phyloP scores from a whole-genome alignment of 2,329 filamentous ascomycete species.

The Thielaviopsis populi region DNA sequence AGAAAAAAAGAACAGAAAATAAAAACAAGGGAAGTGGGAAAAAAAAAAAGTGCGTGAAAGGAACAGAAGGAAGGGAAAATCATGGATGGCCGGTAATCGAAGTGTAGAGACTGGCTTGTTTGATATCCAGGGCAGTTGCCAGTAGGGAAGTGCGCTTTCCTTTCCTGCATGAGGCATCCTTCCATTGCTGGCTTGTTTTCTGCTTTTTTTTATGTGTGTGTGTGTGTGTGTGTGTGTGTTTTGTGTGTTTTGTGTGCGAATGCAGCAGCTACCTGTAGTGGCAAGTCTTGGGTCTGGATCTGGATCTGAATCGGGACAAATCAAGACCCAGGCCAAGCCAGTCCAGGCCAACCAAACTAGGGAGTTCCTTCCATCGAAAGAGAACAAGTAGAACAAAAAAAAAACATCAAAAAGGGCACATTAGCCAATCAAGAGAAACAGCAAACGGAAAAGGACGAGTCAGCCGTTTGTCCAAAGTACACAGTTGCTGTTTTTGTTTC shows the following conservation, averaged over 20 bases:
- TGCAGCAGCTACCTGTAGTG: background rate
- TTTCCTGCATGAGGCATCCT: background rate
- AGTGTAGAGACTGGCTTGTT: background rate
- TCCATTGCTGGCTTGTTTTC: background rate
- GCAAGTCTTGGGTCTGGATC: background rate
- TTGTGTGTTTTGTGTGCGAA: background rate
- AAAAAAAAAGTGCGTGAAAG: background rate
- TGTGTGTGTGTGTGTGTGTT: background rate
- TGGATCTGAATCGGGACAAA: too few relatives aligned
- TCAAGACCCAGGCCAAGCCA: background rate
- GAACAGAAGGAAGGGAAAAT: background rate
- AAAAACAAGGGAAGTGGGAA: background rate
- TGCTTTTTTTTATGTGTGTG: background rate
- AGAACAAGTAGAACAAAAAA: slow-evolving; percentile 1
- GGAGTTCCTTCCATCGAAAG: background rate
- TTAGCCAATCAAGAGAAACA: background rate
- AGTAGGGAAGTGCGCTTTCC: background rate
- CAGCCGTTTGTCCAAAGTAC: background rate
- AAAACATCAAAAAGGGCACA: background rate
- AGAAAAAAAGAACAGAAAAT: background rate
- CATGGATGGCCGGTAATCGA: slow-evolving; percentile 5
- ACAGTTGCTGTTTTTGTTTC: background rate
- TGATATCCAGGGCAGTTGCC: background rate
- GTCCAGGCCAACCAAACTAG: background rate
- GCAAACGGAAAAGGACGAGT: background rate